These are phyloP conservation scores for Ascocoryne sarcoides DNA, from an alignment of 2,329 filamentous ascomycete genomes.

Conservation along the genomic window DNA sequence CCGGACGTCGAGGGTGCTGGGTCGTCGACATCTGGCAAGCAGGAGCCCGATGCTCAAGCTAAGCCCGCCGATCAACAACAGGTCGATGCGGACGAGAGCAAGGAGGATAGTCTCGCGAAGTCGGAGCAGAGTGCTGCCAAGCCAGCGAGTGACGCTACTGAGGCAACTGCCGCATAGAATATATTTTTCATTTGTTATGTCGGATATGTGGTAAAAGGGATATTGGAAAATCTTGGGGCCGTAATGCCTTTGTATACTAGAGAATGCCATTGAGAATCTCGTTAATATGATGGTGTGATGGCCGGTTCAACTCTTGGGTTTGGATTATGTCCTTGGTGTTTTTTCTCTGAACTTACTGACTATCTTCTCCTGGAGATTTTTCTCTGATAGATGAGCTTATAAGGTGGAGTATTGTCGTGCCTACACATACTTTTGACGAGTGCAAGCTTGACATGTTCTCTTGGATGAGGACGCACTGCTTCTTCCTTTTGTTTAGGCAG, in stretches of 20 bases:
- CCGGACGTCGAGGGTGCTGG: conserved; percentile 46
- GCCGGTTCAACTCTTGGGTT: no score
- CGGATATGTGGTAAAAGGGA: conserved; percentile 1
- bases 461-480: no score
- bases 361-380: no score
- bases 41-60: conserved; percentile 33
- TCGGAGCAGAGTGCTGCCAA: conserved; percentile 37
- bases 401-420: no score
- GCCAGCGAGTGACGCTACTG: conserved; percentile 54
- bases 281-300: conserved; percentile 6
- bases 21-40: conserved; percentile 43
- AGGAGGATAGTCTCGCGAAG: conserved; percentile 48
- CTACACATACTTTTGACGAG: no score
- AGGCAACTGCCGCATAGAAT: conserved; percentile 34
- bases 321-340: no score
- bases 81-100: conserved; percentile 45
- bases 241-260: conserved; percentile 6
- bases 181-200: conserved; percentile 15
- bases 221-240: conserved; percentile 1
- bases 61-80: conserved; percentile 30
- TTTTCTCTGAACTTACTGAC: no score
- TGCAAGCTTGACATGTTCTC: no score
- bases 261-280: conserved; percentile 3
- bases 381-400: no score
- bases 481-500: no score